Evolutionary conservation across 441 rosid genomes (phyloP), one percentile per base, ranked within the genome.

Genomic region (Gossypium aridum): DNA sequence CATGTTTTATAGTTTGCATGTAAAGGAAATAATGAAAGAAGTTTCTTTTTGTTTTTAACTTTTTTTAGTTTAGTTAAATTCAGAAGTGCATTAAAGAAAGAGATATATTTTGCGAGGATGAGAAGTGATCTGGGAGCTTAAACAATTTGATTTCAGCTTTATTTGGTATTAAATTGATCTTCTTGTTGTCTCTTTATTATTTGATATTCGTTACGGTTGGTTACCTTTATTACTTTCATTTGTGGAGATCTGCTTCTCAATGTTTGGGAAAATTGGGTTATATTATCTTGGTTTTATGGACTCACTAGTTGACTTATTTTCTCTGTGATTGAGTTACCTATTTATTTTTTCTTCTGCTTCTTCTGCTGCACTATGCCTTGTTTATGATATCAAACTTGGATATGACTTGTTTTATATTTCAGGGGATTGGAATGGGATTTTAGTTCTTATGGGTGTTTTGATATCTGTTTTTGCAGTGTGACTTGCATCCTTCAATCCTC

Each of bases 401-500:
- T 10, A 2, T 19, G 69, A 31, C 23, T 17, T 61, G 43, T 63
- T 65, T 65, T 65, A 22, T 68, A 61, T 49, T 47, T 23, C 43
- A 14, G 59, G 53, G 17, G 16, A 14, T 23, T 47, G 14, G 14
- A 23, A 23, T 47, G 59, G 20, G 14, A 2, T 71, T 71, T 54
- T 56, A 28, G 51, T 74, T 37, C 76, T 63, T 31, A 84, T 64
- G 68, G 70, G 20, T 72, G 62, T 67, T 76, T 60, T 28, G 22
- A 68, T 82, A 34, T 65, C 69, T 84, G 26, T 76, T 68, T 80
- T 59, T 75, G 13, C 84, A 93, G 99, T 79, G 96, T 87, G 80
- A 89, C 84, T 0, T 93, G 97, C 77, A 90, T 91, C 67, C 96
- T 93, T 64, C 92, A 82, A 7, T 93, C 14, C 28, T 12, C 7